Evolutionary conservation across 1,284 basidiomycete species (phyloP).

Genomic region (Moesziomyces sp.): DNA sequence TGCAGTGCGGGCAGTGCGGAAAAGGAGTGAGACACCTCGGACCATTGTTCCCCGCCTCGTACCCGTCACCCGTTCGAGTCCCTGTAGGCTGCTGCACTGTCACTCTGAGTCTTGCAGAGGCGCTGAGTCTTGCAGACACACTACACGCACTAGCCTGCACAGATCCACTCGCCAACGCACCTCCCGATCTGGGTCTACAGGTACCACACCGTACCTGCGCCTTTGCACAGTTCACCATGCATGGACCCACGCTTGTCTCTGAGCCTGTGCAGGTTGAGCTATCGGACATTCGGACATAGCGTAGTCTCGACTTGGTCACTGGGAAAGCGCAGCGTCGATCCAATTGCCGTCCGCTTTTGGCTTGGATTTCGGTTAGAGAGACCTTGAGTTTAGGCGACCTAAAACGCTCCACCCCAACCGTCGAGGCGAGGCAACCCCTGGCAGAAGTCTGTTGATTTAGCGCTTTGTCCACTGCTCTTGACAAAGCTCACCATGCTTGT

Average conservation of each 20-base stretch:
- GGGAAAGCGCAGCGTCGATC: too few species aligned
- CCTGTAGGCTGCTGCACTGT: not conserved
- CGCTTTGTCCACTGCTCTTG: not conserved
- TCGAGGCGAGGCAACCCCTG: conserved; percentile 1
- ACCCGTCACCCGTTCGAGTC: not conserved
- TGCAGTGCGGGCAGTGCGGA: too few species aligned
- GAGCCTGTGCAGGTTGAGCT: not conserved
- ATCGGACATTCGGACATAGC: too few species aligned
- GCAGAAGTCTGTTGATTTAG: conserved; percentile 1
- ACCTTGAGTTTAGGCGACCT: not conserved
- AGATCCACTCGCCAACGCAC: not conserved
- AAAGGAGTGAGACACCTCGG: not conserved
- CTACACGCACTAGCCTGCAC: not conserved
- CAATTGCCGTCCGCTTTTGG: too few species aligned
- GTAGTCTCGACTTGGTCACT: too few species aligned
- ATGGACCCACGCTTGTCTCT: not conserved
- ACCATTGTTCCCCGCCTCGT: too few species aligned
- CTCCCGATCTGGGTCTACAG: not conserved
- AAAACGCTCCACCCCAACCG: not conserved
- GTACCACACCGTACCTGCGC: not conserved
- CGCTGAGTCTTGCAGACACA: too few species aligned
- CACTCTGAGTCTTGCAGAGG: not conserved
- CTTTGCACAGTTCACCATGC: not conserved
- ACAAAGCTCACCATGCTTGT: not conserved
- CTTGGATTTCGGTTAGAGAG: too few species aligned